Conservation (phyloP, 2,329 filamentous ascomycete genomes). For the Alternaria triticina region DNA sequence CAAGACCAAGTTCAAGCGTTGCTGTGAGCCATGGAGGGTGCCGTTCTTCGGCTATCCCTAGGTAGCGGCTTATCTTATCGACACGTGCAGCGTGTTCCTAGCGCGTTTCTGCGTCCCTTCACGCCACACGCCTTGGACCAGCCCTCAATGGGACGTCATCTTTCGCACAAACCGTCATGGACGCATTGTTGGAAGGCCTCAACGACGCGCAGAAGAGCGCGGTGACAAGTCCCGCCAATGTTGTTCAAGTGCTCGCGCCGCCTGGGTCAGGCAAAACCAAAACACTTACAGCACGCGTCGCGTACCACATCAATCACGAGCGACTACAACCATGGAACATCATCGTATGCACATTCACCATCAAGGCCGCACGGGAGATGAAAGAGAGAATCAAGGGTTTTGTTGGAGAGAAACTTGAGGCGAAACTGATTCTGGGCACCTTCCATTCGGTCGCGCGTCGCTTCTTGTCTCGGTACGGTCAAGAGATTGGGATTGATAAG, state of each 20-base stretch:
- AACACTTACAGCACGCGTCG: constrained; percentile 89
- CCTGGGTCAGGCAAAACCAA: constrained; percentile 88
- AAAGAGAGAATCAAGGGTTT: constrained; percentile 80
- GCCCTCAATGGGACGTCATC: constrained; percentile 15
- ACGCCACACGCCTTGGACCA: background rate
- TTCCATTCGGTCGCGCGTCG: constrained; percentile 92
- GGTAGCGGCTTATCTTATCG: background rate
- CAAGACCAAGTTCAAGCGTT: background rate
- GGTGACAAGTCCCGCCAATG: constrained; percentile 66
- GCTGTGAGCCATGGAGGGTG: background rate
- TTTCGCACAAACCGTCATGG: constrained; percentile 49
- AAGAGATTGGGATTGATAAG: constrained; percentile 78
- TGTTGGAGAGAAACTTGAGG: constrained; percentile 79
- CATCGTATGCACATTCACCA: constrained; percentile 95
- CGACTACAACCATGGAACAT: constrained; percentile 83
- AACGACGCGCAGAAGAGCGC: constrained; percentile 70
- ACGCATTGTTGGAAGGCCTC: constrained; percentile 64
- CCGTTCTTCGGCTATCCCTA: background rate
- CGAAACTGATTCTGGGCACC: constrained; percentile 83
- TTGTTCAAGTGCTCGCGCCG: constrained; percentile 67
- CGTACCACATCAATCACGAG: constrained; percentile 78
- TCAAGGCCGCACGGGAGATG: constrained; percentile 95
- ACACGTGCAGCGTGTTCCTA: constrained; percentile 11
- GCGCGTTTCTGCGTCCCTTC: constrained; percentile 5
- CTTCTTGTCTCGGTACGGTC: constrained; percentile 83